Percentiles rank a stretch among this genome's conserved stretches.
Conservation (phyloP, 2,329 filamentous ascomycete genomes). For the Stachybotrys chartarum region DNA sequence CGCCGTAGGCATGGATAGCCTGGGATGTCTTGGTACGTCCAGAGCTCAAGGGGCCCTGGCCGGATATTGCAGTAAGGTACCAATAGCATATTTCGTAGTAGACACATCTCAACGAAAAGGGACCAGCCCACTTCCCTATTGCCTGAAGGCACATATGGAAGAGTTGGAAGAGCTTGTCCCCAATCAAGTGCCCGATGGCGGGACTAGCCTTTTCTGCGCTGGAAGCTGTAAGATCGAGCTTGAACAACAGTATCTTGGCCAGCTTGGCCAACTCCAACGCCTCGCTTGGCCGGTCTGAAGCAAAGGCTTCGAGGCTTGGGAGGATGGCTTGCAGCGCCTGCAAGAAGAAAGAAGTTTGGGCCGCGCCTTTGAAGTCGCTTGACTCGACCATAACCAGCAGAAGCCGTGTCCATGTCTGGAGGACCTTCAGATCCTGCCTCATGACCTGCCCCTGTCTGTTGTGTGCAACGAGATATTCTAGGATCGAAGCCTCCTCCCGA, state of each 20-base stretch:
- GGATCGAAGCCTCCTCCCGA: slow-evolving; percentile 50
- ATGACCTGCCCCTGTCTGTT: slow-evolving; percentile 57
- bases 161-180: slow-evolving; percentile 84
- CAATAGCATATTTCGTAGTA: slow-evolving; percentile 91
- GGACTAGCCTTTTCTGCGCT: slow-evolving; percentile 29
- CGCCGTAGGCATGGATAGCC: slow-evolving; percentile 60
- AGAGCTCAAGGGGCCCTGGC: slow-evolving; percentile 39
- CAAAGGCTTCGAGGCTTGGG: slow-evolving; percentile 75
- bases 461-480: slow-evolving; percentile 53
- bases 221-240: slow-evolving; percentile 51
- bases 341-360: slow-evolving; percentile 70
- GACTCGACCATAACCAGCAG: slow-evolving; percentile 76
- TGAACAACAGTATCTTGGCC: slow-evolving; percentile 64
- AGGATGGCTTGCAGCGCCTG: slow-evolving; percentile 82
- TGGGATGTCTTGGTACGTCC: slow-evolving; percentile 60
- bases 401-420: slow-evolving; percentile 80
- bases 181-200: slow-evolving; percentile 62
- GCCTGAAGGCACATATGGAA: slow-evolving; percentile 82
- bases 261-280: slow-evolving; percentile 71
- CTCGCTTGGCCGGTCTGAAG: slow-evolving; percentile 60
- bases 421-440: slow-evolving; percentile 54
- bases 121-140: slow-evolving; percentile 66
- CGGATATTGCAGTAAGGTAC: slow-evolving; percentile 66
- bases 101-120: slow-evolving; percentile 65
- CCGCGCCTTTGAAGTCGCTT: slow-evolving; percentile 68